Base-by-base conservation (phyloP, 2,329 filamentous ascomycete genomes). In the Xylaria sp. region DNA sequence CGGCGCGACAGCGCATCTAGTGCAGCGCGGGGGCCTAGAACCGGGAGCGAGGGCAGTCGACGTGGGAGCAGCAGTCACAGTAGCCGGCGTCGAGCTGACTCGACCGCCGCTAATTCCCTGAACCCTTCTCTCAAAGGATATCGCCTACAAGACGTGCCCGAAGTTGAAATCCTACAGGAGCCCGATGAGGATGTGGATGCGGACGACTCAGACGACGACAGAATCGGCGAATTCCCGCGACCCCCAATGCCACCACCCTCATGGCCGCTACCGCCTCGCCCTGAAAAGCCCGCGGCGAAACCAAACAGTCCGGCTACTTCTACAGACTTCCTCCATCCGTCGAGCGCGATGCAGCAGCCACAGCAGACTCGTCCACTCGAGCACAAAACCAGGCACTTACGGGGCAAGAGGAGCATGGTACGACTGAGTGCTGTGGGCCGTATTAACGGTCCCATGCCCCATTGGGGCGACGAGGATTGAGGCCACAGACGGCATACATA, bases 401-500 rank as follows among this genome's bases (percentile, higher is more conserved):
- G 59, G 41, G 67, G 62, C 57, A 73, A 74, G 68, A 71, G 78
- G 69, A 80, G 77, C 67, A 74, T 75, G 51, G 79, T 78, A 10
- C 76, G 80, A 4, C 68, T 80, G 43, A 79, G 78, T 53, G 78
- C 78, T 1, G 77, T 80, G 15, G 78, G 78, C 17, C 65, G 67
- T 21, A 64, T 70, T 7, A 67, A 68, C 25, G 70, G 69, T 4
- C 72, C 74, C 7, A 68, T 73, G 35, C 74, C 75, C 2, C 76
- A 72, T 68, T 79, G 76, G 78, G 78, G 76, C n/a, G 77, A 80
- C 48, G 77, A 81, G 41, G 77, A 76, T 69, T 66, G 67, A 72
- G 65, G 13, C 35, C n/a, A 23, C 6, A 23, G 9, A 8, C 21
- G 17, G 13, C 19, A 11, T 5, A 37, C n/a, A 27, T 4, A 8